Percentiles rank a stretch among this genome's conserved stretches.
Conservation (phyloP, 139 green algal genomes). For the Closterium sp. region DNA sequence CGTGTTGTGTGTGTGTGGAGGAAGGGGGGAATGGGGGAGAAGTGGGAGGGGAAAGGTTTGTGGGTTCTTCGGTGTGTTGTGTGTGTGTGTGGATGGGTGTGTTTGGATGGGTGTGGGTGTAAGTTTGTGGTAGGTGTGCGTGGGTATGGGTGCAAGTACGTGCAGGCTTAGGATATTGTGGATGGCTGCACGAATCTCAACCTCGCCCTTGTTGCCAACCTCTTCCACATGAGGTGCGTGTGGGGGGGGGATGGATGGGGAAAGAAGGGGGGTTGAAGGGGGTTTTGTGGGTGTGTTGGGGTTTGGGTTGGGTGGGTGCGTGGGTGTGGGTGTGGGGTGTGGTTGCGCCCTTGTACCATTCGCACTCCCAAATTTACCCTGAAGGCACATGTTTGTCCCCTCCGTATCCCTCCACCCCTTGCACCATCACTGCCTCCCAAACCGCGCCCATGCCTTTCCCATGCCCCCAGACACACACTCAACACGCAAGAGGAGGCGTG, state of each 20-base stretch:
- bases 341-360: background rate
- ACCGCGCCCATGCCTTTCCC: background rate
- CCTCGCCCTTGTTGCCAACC: constrained; percentile 41
- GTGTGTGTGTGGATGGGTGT: background rate
- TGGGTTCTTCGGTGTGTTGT: background rate
- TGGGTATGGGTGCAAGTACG: background rate
- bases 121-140: background rate
- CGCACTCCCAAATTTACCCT: background rate
- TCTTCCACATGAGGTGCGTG: constrained; percentile 49
- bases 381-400: background rate
- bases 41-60: too few relatives aligned
- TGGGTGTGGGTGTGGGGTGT: background rate
- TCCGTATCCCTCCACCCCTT: too few relatives aligned
- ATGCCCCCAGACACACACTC: background rate
- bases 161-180: constrained; percentile 1
- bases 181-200: constrained; percentile 32
- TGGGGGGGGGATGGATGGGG: background rate
- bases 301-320: background rate
- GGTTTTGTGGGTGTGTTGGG: background rate
- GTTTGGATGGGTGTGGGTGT: background rate
- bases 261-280: background rate
- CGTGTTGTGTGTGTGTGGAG: constrained; percentile 13
- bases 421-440: background rate
- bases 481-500: background rate
- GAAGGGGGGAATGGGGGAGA: background rate